Evolutionary conservation across 352 stramenopile species (phyloP), one percentile per base, ranked within the genome.

Genomic region (Pythium phragmiticola): DNA sequence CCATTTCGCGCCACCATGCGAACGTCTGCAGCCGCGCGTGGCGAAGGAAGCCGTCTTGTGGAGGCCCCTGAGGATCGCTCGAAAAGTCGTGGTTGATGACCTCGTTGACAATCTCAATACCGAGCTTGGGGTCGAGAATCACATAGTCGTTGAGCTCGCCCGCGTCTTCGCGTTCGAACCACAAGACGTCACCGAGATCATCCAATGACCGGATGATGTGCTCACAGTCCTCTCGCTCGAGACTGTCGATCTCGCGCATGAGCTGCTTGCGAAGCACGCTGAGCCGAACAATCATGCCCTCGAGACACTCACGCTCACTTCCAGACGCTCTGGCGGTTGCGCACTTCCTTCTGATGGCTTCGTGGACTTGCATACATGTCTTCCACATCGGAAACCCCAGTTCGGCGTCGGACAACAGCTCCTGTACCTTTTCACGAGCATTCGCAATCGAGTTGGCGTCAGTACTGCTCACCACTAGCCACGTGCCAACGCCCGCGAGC

Each of bases 41-140:
- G 41, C 41, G 41, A 14, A 46, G 41, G 41, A 46, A 14, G 16
- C 41, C 41, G 16, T 46, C 41, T 17, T 21, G 41, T 9, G 45
- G 45, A n/a, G 45, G 45, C 4, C 45, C 45, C n/a, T 50, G 26
- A 5, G 45, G n/a, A n/a, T 54, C 47, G 19, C 7, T 58, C 1
- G 55, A 28, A 28, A 56, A 57, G 8, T 63, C 54, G 61, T 68
- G 61, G 53, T 57, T 57, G 16, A 68, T 49, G 12, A 68, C 54
- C 34, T 68, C 34, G 21, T 53, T 39, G 0, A 68, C 42, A 17
- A 75, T 39, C 14, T 78, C 68, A 12, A 78, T 74, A 5, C 58
- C 61, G 49, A 78, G 65, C 8, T 59, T 73, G 3, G 64, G 72
- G 9, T 66, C 45, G 21, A 67, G 43, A 17, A 67, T 61, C 13